Base-by-base conservation (phyloP, 2,329 filamentous ascomycete genomes). In the Epichloe brachyelytri region DNA sequence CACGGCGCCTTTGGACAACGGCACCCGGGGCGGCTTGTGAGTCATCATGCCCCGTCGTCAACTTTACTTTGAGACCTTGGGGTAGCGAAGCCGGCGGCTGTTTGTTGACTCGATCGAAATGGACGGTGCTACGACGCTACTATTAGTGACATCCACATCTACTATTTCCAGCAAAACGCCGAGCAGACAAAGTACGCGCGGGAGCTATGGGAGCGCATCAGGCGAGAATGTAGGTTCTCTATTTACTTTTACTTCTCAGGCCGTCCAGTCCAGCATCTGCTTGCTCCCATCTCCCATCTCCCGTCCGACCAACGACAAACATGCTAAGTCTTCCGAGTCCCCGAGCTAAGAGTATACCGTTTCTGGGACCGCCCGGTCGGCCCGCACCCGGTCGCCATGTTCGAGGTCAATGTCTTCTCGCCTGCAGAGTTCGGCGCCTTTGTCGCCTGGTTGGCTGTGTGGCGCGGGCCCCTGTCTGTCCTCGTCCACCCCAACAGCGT, bases 391-490 rank as follows among this genome's bases (percentile, higher is more conserved):
- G 67, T 88, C 0, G 85, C 82, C 49, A 95, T 95, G 88, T 95
- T 95, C 60, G 90, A 96, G 68, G 88, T 95, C 44, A 94, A 94
- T 58, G 44, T 95, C 19, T 88, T 91, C 65, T 88, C 83, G 0
- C 90, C 89, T 0, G 82, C 80, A 3, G 86, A 95, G 65, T 95
- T 95, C 61, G 89, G 89, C 0, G 89, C 90, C 0, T 94, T 95
- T 60, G 71, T 96, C 39, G 77, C 87, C 0, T 95, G 89, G 89
- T 70, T 95, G 33, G 78, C 87, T 33, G 79, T 95, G 52, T 83
- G 90, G 67, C 76, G 89, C 5, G 89, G 89, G 0, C 86, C 87
- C 2, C 66, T 95, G 54, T 89, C 85, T 46, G 88, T 73, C 4
- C 70, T 96, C 19, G 66, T 95, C 1, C 90, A 95, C 65, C 88